Percentiles rank a stretch among this genome's conserved stretches.
Evolutionary conservation across 345 rosid species (phyloP).

Genomic region (Excoecaria cochinchinensis): DNA sequence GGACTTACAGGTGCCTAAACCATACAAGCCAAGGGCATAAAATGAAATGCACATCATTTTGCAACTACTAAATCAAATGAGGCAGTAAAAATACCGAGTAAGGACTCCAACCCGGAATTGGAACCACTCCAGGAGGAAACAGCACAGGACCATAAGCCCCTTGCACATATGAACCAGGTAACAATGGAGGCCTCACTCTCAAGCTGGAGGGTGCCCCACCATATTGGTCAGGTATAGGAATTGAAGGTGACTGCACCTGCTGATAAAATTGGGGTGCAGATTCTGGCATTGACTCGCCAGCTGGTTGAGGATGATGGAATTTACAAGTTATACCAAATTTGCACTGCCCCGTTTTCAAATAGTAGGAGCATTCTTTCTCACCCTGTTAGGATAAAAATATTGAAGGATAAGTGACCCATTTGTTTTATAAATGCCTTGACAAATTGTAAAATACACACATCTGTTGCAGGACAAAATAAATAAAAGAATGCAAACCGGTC

Average conservation of each 20-base stretch:
- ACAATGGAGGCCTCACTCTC: constrained; percentile 29
- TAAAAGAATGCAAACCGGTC: constrained; percentile 23
- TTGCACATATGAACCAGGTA: constrained; percentile 29
- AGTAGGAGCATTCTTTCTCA: constrained; percentile 33
- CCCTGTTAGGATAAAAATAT: constrained; percentile 7
- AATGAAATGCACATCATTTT: constrained; percentile 14
- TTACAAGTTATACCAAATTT: constrained; percentile 32
- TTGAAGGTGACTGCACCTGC: constrained; percentile 32
- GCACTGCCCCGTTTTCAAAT: constrained; percentile 34
- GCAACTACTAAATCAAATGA: constrained; percentile 10
- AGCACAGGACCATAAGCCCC: constrained; percentile 20
- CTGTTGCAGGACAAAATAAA: not conserved
- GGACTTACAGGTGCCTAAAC: constrained; percentile 35
- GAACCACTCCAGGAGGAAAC: constrained; percentile 30
- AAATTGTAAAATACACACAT: not conserved
- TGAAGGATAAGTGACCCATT: not conserved
- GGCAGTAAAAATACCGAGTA: constrained; percentile 34
- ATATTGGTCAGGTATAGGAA: constrained; percentile 24
- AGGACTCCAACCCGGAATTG: constrained; percentile 30
- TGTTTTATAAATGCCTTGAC: not conserved
- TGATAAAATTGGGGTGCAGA: constrained; percentile 37
- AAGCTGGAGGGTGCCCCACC: constrained; percentile 25
- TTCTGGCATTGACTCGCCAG: constrained; percentile 20
- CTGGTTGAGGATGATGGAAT: constrained; percentile 33
- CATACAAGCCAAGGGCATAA: constrained; percentile 22